phyloP scores from a whole-genome alignment of 306 rosid species.

The Amphicarpaea edgeworthii region DNA sequence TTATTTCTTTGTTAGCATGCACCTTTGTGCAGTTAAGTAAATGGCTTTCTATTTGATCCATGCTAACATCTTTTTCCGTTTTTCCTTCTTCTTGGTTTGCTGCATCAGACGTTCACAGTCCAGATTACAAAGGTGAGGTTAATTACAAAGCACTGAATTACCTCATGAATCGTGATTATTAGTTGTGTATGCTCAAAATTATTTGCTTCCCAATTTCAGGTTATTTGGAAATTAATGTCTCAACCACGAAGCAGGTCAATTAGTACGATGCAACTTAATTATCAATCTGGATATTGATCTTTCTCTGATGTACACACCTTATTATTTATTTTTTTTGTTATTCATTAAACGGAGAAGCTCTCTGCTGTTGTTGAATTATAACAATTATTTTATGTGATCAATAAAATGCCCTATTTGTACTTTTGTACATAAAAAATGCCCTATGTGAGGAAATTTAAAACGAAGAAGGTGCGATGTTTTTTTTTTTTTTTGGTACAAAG shows the following conservation, averaged over 20 bases:
- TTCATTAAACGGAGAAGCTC: conserved; percentile 32
- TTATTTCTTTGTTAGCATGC: not conserved
- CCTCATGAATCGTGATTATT: conserved; percentile 29
- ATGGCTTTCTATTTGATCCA: conserved; percentile 23
- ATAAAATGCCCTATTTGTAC: conserved; percentile 36
- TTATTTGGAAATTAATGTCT: conserved; percentile 56
- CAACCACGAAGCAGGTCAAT: conserved; percentile 23
- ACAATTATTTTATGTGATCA: conserved; percentile 35
- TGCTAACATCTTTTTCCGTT: conserved; percentile 42
- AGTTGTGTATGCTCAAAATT: conserved; percentile 20
- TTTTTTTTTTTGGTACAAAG: too few relatives aligned
- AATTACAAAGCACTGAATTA: not conserved
- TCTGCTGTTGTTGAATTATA: conserved; percentile 28
- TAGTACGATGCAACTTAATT: conserved; percentile 15
- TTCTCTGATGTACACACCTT: conserved; percentile 38
- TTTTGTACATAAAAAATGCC: too few relatives aligned
- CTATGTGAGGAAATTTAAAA: conserved; percentile 22
- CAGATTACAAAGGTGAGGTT: conserved; percentile 66
- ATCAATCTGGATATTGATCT: conserved; percentile 20
- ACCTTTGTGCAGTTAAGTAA: not conserved
- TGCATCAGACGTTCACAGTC: conserved; percentile 70
- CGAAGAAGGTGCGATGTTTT: not conserved
- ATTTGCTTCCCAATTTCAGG: conserved; percentile 51
- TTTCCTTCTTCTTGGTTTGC: conserved; percentile 44
- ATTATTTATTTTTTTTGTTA: not conserved